Base-by-base conservation (phyloP, 1,284 basidiomycete genomes). In the Ganoderma boninense region DNA sequence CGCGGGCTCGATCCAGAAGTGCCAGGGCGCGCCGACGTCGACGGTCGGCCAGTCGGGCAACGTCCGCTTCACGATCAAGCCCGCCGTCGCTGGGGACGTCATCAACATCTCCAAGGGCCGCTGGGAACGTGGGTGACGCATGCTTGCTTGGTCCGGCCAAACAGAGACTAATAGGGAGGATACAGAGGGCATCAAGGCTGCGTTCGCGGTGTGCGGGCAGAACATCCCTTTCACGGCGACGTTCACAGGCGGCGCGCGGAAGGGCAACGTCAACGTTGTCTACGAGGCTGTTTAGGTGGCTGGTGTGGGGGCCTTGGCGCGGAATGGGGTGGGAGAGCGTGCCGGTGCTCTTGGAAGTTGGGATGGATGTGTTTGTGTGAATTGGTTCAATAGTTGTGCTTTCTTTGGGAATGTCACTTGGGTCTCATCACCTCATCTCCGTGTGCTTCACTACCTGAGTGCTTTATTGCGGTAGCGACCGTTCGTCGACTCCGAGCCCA, bases 21-120 rank as follows among this genome's bases (percentile, higher is more conserved):
- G 80, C 76, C 72, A 79, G 68, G 80, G 80, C 67, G 65, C 69
- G 46, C 80, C 80, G 62, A 79, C 76, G 63, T 75, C 73, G 10
- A 81, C 79, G 26, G 74, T 72, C 49, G 80, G 80, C 62, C 66
- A 70, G 62, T 77, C 73, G 29, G 78, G 77, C 62, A 75, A 77
- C 69, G 78, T 75, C 52, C 68, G 72, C 56, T 80, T 81, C 75
- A 73, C 76, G 52, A 78, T 81, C 63, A 79, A 32, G 13, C 80
- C 80, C 38, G 78, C 75, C 60, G 68, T 74, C 16, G n/a, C 44
- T 56, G 78, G 79, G 49, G 80, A 77, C 59, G 74, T 73, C 32
- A 79, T 81, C 72, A 79, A 79, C 72, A 78, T 81, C 70, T 77
- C 75, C 56, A 81, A 81, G 76, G 80, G 80, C n/a, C 80, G 80